Conservation (phyloP, 805 yeast genomes). For the Nakazawaea wyomingensis region DNA sequence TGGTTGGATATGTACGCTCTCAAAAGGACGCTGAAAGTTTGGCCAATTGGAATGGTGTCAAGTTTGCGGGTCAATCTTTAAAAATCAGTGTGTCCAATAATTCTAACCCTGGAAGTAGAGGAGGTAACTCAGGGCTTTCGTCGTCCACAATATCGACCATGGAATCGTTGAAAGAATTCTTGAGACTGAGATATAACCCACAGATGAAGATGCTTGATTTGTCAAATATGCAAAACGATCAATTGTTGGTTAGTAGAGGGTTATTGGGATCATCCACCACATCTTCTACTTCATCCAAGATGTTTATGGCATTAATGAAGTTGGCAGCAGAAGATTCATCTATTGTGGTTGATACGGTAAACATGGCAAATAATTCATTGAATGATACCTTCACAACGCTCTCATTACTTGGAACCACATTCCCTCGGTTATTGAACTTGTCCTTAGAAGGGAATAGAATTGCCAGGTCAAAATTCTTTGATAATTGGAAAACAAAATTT, state of each 20-base stretch:
- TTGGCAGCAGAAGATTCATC: constrained; percentile 48
- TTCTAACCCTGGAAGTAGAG: constrained; percentile 15
- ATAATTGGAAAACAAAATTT: constrained; percentile 74
- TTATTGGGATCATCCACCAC: constrained; percentile 41
- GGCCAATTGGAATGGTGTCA: constrained; percentile 63
- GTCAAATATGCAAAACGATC: constrained; percentile 58
- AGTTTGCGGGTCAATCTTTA: constrained; percentile 72
- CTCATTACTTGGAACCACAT: constrained; percentile 62
- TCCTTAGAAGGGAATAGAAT: constrained; percentile 77
- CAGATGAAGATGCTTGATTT: constrained; percentile 64
- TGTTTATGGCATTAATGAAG: constrained; percentile 86
- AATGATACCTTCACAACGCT: constrained; percentile 53
- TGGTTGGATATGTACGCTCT: constrained; percentile 54
- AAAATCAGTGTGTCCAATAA: constrained; percentile 36
- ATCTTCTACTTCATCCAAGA: constrained; percentile 63
- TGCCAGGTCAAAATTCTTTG: constrained; percentile 52
- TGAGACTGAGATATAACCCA: constrained; percentile 64
- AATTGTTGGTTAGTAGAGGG: constrained; percentile 52
- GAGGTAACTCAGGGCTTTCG: constrained; percentile 2
- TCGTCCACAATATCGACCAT: constrained; percentile 40
- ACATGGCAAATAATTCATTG: constrained; percentile 61
- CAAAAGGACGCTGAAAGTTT: constrained; percentile 55
- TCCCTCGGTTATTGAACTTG: constrained; percentile 72
- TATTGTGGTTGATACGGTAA: constrained; percentile 63
- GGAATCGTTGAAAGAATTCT: constrained; percentile 53